Percentiles rank a stretch among this genome's conserved stretches.
phyloP scores from a whole-genome alignment of 1,139 yeast species.

The Nakaseomyces sp. region DNA sequence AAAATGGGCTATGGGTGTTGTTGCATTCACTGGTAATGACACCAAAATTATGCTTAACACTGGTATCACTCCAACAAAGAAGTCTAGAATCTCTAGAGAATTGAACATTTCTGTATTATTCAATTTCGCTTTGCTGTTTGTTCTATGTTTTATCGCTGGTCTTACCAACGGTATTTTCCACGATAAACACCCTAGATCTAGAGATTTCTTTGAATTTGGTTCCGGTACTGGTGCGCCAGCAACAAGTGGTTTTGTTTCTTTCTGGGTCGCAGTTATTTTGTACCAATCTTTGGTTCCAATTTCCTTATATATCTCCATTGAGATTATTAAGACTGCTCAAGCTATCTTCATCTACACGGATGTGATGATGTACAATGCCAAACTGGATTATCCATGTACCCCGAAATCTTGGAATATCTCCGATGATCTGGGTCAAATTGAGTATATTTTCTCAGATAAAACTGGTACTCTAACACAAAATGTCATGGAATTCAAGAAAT shows the following conservation, averaged over 20 bases:
- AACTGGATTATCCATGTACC: constrained; percentile 85
- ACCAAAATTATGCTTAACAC: constrained; percentile 90
- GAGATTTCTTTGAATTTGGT: constrained; percentile 65
- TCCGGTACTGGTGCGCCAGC: constrained; percentile 43
- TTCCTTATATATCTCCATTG: constrained; percentile 88
- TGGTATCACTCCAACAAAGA: constrained; percentile 87
- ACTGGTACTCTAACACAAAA: constrained; percentile 96
- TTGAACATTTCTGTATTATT: constrained; percentile 72
- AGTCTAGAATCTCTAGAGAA: constrained; percentile 74
- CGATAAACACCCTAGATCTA: constrained; percentile 42
- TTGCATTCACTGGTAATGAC: constrained; percentile 81
- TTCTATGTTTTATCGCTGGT: constrained; percentile 77
- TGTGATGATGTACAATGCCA: constrained; percentile 73
- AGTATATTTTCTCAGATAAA: constrained; percentile 90
- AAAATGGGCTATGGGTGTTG: constrained; percentile 87
- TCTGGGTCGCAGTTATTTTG: constrained; percentile 81
- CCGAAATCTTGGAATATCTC: constrained; percentile 97
- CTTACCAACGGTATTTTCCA: constrained; percentile 75
- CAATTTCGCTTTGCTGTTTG: constrained; percentile 66
- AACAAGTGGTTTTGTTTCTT: constrained; percentile 71
- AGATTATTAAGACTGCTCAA: constrained; percentile 88
- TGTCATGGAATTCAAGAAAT: constrained; percentile 93
- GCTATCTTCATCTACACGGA: constrained; percentile 91
- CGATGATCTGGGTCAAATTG: constrained; percentile 94
- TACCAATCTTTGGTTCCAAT: constrained; percentile 93